Evolutionary conservation across 345 rosid genomes (phyloP), one percentile per base, ranked within the genome.

Genomic region (Punica granatum): DNA sequence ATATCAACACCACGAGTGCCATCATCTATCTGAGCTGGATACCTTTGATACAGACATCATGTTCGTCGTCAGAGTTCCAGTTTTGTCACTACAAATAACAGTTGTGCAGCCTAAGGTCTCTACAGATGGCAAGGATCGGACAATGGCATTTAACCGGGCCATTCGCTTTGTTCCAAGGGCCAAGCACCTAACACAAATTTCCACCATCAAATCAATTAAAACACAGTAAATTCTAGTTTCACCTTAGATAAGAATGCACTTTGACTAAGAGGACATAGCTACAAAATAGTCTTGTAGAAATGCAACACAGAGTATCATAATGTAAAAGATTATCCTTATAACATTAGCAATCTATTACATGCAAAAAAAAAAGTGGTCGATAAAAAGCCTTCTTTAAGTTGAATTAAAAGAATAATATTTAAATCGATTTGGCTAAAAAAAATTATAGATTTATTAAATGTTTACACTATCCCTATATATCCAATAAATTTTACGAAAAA

Each of bases 11-110:
- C 34, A 56, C 16, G 28, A 28, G 34, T 56, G 7, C 2, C 58
- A 23, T n/a, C 30, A 48, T 21, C 28, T 3, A 51, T 51, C 35
- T 63, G 18, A 59, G 67, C 71, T 66, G 63, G 77, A 77, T 64
- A 94, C 99, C 99, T 89, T 94, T 46, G 96, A 78, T 72, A 91
- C 97, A 33, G 99, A 94, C 98, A 94, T 94, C 99, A 94, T 94
- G 69, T 89, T 94, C 69, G 99, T 94, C 25, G 99, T 94, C 78
- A 94, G 81, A 71, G 98, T 94, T 75, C 99, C 99, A 61, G 99
- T 94, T 79, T 94, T 94, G 77, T 94, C 99, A 68, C 96, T 91
- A 82, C 99, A 94, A 73, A 94, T 94, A 70, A 94, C 99, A 63
- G 99, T 91, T 62, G 99, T 94, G 83, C 99, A 94, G 64, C 98